Base-by-base conservation (phyloP, 2,329 filamentous ascomycete genomes). In the Paraphoma sp. region DNA sequence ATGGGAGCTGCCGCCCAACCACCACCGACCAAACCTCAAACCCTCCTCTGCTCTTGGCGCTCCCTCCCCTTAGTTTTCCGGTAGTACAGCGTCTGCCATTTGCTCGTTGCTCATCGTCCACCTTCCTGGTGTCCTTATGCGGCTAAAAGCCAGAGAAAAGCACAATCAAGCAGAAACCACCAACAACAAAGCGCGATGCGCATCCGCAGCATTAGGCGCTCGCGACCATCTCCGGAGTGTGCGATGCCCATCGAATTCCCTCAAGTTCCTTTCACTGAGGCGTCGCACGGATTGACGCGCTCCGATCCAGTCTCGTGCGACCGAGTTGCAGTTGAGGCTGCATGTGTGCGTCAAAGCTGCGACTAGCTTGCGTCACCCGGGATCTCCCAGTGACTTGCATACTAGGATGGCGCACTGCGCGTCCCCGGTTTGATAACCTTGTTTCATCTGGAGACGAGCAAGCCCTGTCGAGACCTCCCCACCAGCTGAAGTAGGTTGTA, bases 391-490 rank as follows among this genome's bases (percentile, higher is more conserved):
- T 53, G 31, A 48, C 38, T 41, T 46, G 46, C 56, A 60, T 61
- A 48, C 55, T 53, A 60, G 56, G 56, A 57, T 63, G 53, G 43
- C 53, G 62, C 51, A 54, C 56, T 23, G 45, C 51, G 45, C 49
- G 42, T 57, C 60, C 64, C 54, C 48, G 58, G 64, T 66, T 63
- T 68, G 62, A 64, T 63, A 55, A 64, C 62, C 62, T 55, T 62
- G 67, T 70, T 66, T 70, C 67, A 67, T 48, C 38, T 53, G 53
- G 44, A 50, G 56, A 52, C 67, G 57, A 62, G 65, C 61, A 57
- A 44, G 51, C 59, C 64, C 62, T 68, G 65, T 63, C 52, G 53
- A 57, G 53, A 44, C 46, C 50, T 51, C 43, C 41, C 50, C 57
- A 55, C 53, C 51, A 63, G 60, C 56, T 62, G 50, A 56, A 53